phyloP scores from a whole-genome alignment of 306 rosid genomes.

The Quercus alba region DNA sequence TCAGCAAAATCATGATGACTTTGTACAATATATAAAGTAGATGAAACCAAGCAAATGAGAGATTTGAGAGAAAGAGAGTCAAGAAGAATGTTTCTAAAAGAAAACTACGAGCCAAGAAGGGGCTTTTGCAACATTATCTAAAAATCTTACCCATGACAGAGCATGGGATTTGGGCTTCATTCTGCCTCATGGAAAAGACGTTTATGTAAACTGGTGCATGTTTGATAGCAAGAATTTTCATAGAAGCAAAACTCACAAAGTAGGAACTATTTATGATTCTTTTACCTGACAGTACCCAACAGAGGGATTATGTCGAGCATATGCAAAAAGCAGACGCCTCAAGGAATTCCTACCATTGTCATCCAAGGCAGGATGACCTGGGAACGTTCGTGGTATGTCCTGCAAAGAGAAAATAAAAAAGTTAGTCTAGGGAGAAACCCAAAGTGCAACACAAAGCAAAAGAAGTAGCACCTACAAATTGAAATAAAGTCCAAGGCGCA shows the following conservation, averaged over 20 bases:
- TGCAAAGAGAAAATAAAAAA: slow-evolving; percentile 35
- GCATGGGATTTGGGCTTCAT: not conserved
- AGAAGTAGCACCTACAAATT: slow-evolving; percentile 86
- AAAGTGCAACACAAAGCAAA: slow-evolving; percentile 50
- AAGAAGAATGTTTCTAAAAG: not conserved
- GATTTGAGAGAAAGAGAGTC: not conserved
- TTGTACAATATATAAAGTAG: not conserved
- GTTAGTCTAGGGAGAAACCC: slow-evolving; percentile 54
- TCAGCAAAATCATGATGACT: not conserved
- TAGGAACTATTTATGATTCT: slow-evolving; percentile 5
- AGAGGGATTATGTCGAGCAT: slow-evolving; percentile 89
- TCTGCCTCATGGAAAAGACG: not conserved
- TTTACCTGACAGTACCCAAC: slow-evolving; percentile 97
- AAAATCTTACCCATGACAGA: not conserved
- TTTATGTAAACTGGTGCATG: slow-evolving; percentile 9
- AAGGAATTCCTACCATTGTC: slow-evolving; percentile 82
- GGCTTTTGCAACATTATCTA: not conserved
- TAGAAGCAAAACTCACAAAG: slow-evolving; percentile 14
- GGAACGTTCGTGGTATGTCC: slow-evolving; percentile 97
- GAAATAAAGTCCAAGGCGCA: slow-evolving; percentile 85
- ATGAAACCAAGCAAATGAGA: not conserved
- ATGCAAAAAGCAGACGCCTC: slow-evolving; percentile 87
- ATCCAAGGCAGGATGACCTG: slow-evolving; percentile 96
- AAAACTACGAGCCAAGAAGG: not conserved
- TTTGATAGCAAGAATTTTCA: not conserved